These are phyloP conservation scores for Candida michaelii DNA, from an alignment of 805 yeast species.

Conservation along the genomic window DNA sequence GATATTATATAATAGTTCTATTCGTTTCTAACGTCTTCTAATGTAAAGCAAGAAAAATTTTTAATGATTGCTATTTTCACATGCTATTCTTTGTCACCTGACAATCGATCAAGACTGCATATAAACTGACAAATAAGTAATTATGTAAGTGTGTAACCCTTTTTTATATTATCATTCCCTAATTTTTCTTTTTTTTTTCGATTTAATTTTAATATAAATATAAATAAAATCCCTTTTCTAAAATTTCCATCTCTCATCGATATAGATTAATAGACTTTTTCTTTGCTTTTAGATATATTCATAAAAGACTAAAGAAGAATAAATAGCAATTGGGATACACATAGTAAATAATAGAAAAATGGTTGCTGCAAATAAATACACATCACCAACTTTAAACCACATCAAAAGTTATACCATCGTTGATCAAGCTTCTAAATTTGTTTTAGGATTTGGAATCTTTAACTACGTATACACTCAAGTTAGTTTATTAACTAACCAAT, in stretches of 20 bases:
- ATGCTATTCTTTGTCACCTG: constrained; percentile 5
- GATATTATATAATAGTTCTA: no score
- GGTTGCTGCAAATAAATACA: constrained; percentile 19
- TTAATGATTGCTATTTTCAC: constrained; percentile 1
- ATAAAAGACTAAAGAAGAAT: neutral
- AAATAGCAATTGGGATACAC: no score
- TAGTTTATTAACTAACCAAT: constrained; percentile 20
- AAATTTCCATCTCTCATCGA: neutral
- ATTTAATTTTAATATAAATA: constrained; percentile 3
- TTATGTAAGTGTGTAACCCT: constrained; percentile 5
- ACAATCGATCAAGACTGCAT: constrained; percentile 3
- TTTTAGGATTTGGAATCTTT: constrained; percentile 27
- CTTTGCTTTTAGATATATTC: neutral
- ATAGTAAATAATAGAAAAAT: neutral
- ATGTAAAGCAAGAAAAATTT: neutral
- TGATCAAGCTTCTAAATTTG: constrained; percentile 19
- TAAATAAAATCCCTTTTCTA: constrained; percentile 5
- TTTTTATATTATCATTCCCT: neutral
- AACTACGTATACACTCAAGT: constrained; percentile 24
- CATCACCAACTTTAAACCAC: constrained; percentile 35
- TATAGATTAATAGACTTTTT: constrained; percentile 6
- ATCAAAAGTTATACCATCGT: constrained; percentile 32
- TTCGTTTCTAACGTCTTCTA: neutral
- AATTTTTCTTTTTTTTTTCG: neutral
- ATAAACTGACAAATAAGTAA: neutral